Conservation (phyloP, 345 rosid genomes). For the Euphorbia pulcherrima region DNA sequence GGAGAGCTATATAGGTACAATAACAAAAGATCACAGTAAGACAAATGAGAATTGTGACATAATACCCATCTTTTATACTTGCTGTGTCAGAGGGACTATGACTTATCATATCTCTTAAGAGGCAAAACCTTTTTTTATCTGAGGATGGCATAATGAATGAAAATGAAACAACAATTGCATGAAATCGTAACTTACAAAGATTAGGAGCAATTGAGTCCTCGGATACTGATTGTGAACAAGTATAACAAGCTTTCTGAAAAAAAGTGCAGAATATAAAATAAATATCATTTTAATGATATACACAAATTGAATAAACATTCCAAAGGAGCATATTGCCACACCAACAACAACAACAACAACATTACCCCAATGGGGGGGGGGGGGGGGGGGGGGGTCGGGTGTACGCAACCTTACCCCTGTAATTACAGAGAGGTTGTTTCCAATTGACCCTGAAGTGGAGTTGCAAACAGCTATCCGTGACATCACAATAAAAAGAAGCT, state of each 20-base stretch:
- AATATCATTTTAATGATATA: slow-evolving; percentile 6
- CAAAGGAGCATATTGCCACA: background rate
- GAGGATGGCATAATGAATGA: background rate
- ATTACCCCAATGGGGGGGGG: no score
- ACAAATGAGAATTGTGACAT: background rate
- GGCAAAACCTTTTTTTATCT: background rate
- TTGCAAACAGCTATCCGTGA: no score
- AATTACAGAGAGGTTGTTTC: no score
- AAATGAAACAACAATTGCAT: background rate
- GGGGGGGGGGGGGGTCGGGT: no score
- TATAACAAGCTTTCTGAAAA: slow-evolving; percentile 70
- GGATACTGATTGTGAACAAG: slow-evolving; percentile 59
- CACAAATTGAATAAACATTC: background rate
- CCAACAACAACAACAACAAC: no score
- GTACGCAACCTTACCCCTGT: no score
- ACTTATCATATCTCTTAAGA: background rate
- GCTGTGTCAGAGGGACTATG: background rate
- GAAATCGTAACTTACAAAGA: slow-evolving; percentile 54
- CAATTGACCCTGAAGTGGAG: no score
- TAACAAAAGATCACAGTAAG: background rate
- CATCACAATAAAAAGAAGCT: no score
- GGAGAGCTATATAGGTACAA: slow-evolving; percentile 49
- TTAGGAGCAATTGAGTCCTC: slow-evolving; percentile 72
- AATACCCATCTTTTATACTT: background rate
- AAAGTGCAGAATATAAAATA: slow-evolving; percentile 21